Conservation (phyloP, 352 stramenopile species). For the Globisporangium echinulatum region DNA sequence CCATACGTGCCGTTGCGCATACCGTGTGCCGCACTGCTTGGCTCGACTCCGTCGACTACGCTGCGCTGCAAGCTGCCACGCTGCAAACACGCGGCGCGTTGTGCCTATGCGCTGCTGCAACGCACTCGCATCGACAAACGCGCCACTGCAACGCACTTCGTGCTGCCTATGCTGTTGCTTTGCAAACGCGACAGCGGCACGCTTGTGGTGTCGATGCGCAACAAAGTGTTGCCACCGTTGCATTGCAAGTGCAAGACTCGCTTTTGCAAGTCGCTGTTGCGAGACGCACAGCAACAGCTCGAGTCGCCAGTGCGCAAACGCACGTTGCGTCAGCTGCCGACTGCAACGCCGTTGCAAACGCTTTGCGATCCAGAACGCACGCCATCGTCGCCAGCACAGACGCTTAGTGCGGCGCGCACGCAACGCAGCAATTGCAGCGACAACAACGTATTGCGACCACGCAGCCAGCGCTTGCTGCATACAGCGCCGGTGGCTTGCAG, state of each 20-base stretch:
- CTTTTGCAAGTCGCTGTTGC: not conserved
- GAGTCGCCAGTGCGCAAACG: slow-evolving; percentile 6
- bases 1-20: no score
- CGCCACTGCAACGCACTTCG: not conserved
- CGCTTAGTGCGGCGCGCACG: not conserved
- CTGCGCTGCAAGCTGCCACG: not conserved
- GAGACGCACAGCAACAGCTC: slow-evolving; percentile 8
- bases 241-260: not conserved
- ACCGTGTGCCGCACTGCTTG: not conserved
- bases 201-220: slow-evolving; percentile 2
- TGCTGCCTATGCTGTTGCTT: not conserved
- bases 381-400: slow-evolving; percentile 3
- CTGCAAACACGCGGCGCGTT: slow-evolving; percentile 1
- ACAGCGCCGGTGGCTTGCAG: not conserved
- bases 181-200: not conserved
- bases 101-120: no score
- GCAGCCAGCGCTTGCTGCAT: slow-evolving; percentile 1
- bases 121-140: not conserved
- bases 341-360: not conserved
- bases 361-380: not conserved
- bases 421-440: slow-evolving; percentile 3
- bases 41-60: not conserved
- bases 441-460: slow-evolving; percentile 7
- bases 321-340: not conserved
- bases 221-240: slow-evolving; percentile 5